Evolutionary conservation across 2,329 filamentous ascomycete genomes (phyloP).

Genomic region (Monascus ruber): DNA sequence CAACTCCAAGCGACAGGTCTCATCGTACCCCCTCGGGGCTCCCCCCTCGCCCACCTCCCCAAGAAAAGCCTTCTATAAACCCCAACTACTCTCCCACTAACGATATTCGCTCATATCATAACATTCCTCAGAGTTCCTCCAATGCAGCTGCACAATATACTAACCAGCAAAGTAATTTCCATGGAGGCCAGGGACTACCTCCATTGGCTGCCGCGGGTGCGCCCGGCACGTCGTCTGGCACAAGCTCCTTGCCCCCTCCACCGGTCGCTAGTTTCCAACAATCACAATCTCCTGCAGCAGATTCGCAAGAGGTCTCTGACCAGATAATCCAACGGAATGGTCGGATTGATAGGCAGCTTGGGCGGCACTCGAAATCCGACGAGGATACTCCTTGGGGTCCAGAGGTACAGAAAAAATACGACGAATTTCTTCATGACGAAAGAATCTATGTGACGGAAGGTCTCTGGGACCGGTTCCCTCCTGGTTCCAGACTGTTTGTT

Average conservation of each 20-base stretch:
- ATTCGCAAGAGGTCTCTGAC: conserved; percentile 12
- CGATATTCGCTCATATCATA: conserved; percentile 30
- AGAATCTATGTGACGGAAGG: conserved; percentile 41
- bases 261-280: conserved; percentile 32
- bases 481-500: conserved; percentile 39
- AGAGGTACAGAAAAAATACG: conserved; percentile 38
- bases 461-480: conserved; percentile 40
- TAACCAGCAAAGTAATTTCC: conserved; percentile 26
- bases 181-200: conserved; percentile 12
- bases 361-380: conserved; percentile 16
- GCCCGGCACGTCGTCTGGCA: conserved; percentile 23
- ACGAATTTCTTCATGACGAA: conserved; percentile 40
- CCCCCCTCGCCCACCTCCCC: conserved; percentile 34
- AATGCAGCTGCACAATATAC: conserved; percentile 17
- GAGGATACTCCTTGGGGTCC: conserved; percentile 38
- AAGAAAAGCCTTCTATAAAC: conserved; percentile 30
- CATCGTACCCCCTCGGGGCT: conserved; percentile 27
- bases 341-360: conserved; percentile 16
- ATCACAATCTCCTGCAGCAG: conserved; percentile 9
- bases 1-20: conserved; percentile 18
- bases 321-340: conserved; percentile 13
- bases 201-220: conserved; percentile 19
- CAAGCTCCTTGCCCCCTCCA: conserved; percentile 28
- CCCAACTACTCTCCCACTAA: conserved; percentile 27
- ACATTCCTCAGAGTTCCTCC: conserved; percentile 19